Evolutionary conservation across 441 rosid species (phyloP).

Genomic region (Syzygium malaccense): DNA sequence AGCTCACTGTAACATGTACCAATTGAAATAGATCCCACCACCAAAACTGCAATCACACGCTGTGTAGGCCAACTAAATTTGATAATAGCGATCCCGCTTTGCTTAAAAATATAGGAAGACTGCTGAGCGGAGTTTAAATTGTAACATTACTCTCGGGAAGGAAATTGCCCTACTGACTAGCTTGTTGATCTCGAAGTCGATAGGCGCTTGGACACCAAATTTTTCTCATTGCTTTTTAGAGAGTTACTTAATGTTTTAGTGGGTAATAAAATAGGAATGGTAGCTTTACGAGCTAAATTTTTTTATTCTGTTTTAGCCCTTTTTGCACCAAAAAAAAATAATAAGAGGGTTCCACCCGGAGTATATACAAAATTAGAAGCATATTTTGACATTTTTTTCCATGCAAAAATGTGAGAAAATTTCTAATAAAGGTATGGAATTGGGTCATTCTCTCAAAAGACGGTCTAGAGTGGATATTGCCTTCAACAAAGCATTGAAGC

Average conservation of each 20-base stretch:
- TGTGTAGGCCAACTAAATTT: neutral
- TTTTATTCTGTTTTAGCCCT: neutral
- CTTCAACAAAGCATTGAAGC: neutral
- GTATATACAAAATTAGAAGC: neutral
- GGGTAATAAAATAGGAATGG: neutral
- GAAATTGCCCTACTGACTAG: neutral
- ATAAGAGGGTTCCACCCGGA: neutral
- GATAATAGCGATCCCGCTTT: neutral
- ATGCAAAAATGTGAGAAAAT: neutral
- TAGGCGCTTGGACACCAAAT: neutral
- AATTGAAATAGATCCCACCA: neutral
- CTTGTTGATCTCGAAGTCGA: no score
- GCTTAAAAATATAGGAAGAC: neutral
- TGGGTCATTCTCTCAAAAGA: fast-evolving
- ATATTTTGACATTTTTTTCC: neutral
- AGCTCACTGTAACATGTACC: neutral
- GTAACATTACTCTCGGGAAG: neutral
- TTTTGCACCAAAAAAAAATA: neutral
- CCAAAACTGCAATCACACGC: neutral
- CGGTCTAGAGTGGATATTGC: fast-evolving
- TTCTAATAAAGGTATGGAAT: fast-evolving
- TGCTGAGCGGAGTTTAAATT: neutral
- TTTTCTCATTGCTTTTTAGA: neutral
- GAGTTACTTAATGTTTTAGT: neutral
- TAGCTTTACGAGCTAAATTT: neutral